These are phyloP conservation scores for Globisporangium cylindrosporum DNA, from an alignment of 352 stramenopile genomes.

Conservation along the genomic window DNA sequence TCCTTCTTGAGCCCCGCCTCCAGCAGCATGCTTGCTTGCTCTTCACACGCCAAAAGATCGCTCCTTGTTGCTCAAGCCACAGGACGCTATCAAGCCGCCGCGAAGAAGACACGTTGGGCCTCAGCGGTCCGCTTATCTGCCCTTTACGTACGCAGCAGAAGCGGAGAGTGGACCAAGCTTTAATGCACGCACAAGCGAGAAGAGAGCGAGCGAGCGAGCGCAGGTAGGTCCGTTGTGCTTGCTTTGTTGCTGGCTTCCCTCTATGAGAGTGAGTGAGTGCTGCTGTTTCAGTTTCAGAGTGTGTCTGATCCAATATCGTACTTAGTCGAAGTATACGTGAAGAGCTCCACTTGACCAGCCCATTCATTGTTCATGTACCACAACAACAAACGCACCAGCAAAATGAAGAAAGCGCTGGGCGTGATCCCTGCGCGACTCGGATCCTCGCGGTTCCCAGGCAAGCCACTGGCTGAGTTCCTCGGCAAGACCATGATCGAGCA, in stretches of 20 bases:
- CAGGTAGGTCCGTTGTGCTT: not conserved
- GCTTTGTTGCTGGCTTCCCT: not conserved
- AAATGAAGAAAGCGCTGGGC: conserved; percentile 58
- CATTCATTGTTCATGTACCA: not conserved
- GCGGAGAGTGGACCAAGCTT: not conserved
- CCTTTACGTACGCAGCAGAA: not conserved
- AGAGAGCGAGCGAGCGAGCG: not conserved
- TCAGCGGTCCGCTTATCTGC: not conserved
- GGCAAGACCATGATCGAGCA: conserved; percentile 84
- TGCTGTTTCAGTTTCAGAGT: conserved; percentile 1
- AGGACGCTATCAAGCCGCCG: not conserved
- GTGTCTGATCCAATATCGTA: not conserved
- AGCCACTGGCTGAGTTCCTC: conserved; percentile 77
- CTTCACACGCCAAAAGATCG: not conserved
- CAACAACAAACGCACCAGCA: not conserved
- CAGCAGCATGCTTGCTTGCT: conserved; percentile 39
- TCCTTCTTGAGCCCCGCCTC: conserved; percentile 57
- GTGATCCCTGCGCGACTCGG: conserved; percentile 76
- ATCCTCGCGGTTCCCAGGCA: conserved; percentile 74
- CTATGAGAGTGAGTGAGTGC: not conserved
- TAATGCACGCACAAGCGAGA: not conserved
- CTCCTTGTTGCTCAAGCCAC: not conserved
- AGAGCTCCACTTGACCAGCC: not conserved
- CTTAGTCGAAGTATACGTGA: conserved; percentile 2
- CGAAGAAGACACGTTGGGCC: not conserved